Base-by-base conservation (phyloP, 177 flowering plant species). In the Tripterygium wilfordii region DNA sequence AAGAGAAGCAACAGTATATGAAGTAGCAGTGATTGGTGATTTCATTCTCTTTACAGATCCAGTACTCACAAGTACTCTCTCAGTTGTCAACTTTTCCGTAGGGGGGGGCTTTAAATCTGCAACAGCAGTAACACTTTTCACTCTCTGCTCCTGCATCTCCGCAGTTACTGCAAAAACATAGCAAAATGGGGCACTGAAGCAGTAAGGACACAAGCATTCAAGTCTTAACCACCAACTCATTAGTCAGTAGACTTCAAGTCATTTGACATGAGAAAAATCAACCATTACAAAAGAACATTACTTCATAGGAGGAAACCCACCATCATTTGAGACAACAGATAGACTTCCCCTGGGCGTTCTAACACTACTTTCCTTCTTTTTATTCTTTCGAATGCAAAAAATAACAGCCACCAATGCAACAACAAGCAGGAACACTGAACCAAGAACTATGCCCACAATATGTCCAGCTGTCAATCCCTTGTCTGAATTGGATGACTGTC, bases 1-100 rank as follows among this genome's bases (percentile, higher is more conserved):
- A 49, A 88, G 86, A 53, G 86, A 59, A 51, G 95, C 95, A 62
- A 91, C 85, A 23, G 92, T 78, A 51, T 91, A 85, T n/a, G 84
- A 67, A 46, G 90, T 75, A 42, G 95, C 90, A 63, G 90, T 83
- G 17, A 82, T 82, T 33, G 95, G 95, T 20, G 87, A 69, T 37
- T 74, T 85, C 30, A 63, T 63, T 71, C 79, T 78, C 57, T 62
- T 83, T 44, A 62, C 45, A 53, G 90, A 74, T 57, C 94, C 98
- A 23, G 45, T 23, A 63, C 61, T 77, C 43, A 56, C 83, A 27
- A 54, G 62, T 44, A 69, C 41, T 41, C 72, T 77, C 29, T 85
- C 96, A 56, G 61, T 68, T 40, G 48, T 47, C 63, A 74, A 42
- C 27, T 54, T 80, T 39, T 88, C 95, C 26, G 78, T 64, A 48